Conservation (phyloP, 2,329 filamentous ascomycete species). For the Alternaria novae-zelandiae region DNA sequence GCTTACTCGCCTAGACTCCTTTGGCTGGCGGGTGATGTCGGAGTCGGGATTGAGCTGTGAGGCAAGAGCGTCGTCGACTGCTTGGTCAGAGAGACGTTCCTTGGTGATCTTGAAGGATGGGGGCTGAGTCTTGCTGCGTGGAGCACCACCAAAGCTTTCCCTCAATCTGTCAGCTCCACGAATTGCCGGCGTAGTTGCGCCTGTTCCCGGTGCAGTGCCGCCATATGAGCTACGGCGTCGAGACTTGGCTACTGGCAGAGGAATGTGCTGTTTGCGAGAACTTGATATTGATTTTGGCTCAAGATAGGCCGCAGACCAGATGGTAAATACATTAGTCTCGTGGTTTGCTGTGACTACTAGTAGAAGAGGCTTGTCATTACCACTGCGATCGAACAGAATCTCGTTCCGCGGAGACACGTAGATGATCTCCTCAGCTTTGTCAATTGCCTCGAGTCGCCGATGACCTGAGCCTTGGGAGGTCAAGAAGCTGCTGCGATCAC, state of each 20-base stretch:
- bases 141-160: slow-evolving; percentile 74
- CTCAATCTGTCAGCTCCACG: slow-evolving; percentile 68
- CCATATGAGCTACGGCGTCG: slow-evolving; percentile 68
- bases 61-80: slow-evolving; percentile 56
- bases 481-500: slow-evolving; percentile 38
- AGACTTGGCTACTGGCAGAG: slow-evolving; percentile 53
- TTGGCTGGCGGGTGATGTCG: slow-evolving; percentile 59
- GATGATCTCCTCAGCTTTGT: slow-evolving; percentile 80
- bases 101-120: slow-evolving; percentile 48
- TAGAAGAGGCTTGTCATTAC: slow-evolving; percentile 59
- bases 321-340: slow-evolving; percentile 76
- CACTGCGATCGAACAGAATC: slow-evolving; percentile 56
- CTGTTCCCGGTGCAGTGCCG: slow-evolving; percentile 67
- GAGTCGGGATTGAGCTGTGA: slow-evolving; percentile 59
- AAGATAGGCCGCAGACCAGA: slow-evolving; percentile 85
- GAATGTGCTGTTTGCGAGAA: slow-evolving; percentile 50
- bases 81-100: slow-evolving; percentile 45
- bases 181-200: slow-evolving; percentile 74
- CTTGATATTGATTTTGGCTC: slow-evolving; percentile 65
- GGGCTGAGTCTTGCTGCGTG: slow-evolving; percentile 52
- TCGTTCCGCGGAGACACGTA: slow-evolving; percentile 76
- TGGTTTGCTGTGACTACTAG: slow-evolving; percentile 83
- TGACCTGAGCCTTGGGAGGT: slow-evolving; percentile 40
- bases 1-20: slow-evolving; percentile 80
- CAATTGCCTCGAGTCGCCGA: slow-evolving; percentile 64